Percentiles rank a stretch among this genome's conserved stretches.
phyloP scores from a whole-genome alignment of 345 rosid genomes.

The Capsella bursapastoris region DNA sequence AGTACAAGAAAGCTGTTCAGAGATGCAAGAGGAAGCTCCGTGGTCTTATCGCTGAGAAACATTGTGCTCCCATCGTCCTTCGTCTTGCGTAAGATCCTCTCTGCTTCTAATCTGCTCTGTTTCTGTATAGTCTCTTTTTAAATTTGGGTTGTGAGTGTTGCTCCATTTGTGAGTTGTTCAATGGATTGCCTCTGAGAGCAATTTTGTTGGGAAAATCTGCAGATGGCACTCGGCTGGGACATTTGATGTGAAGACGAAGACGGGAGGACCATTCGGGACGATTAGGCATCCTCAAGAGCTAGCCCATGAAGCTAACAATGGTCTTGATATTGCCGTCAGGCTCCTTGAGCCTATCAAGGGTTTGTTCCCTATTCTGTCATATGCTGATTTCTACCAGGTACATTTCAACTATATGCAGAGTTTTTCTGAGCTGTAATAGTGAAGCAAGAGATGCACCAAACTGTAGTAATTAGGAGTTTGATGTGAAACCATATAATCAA shows the following conservation, averaged over 20 bases:
- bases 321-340: constrained; percentile 87
- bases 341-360: constrained; percentile 77
- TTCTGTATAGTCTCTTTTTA: background rate
- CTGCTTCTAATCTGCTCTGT: background rate
- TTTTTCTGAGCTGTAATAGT: background rate
- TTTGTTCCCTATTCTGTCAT: constrained; percentile 67
- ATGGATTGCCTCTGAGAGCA: constrained; percentile 4
- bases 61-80: constrained; percentile 86
- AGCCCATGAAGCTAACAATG: constrained; percentile 78
- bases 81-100: constrained; percentile 67
- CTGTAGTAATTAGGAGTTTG: background rate
- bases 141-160: background rate
- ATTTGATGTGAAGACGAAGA: constrained; percentile 67
- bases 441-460: constrained; percentile 9
- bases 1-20: constrained; percentile 64
- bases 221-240: constrained; percentile 99
- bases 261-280: constrained; percentile 95
- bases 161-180: background rate
- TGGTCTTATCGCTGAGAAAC: constrained; percentile 79
- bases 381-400: constrained; percentile 87
- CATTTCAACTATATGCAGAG: background rate
- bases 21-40: constrained; percentile 81
- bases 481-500: background rate
- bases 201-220: background rate
- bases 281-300: constrained; percentile 71